Evolutionary conservation across 1,284 basidiomycete species (phyloP), one percentile per base, ranked within the genome.

Genomic region (Apiotrichum gracile): DNA sequence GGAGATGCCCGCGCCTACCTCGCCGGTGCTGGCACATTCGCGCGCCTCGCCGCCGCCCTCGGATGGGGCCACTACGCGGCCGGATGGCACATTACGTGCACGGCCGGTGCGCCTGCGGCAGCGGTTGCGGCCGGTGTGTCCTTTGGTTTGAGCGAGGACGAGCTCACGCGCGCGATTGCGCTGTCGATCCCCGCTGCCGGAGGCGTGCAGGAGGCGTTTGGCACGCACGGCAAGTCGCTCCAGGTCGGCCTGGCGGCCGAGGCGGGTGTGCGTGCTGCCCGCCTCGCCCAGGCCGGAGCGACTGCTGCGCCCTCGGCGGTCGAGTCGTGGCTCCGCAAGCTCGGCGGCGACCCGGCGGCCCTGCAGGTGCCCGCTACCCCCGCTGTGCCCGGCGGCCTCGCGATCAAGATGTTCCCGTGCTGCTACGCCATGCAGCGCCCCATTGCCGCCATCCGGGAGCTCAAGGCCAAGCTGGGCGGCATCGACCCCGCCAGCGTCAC

Each of bases 331-430:
- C 21, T 51, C 26, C 26, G 38, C 17, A 51, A 51, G 38, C 50
- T 51, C 29, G 50, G 50, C 44, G 50, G 50, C 17, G 19, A 40
- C 27, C 37, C 43, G 3, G 37, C 13, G 10, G 16, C 26, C 24
- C 34, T 44, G n/a, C 31, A 27, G 31, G 41, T 43, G 17, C 49
- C 42, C 19, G 25, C 42, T 7, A 51, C 50, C 2, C 50, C 50
- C 8, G 50, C 43, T 5, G 50, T 51, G 16, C 50, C 50, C 29
- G 43, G 50, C 22, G 50, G 50, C 1, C 44, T 51, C 29, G 50
- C 50, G 17, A 51, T 51, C 50, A 51, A 51, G 22, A 51, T 51
- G 50, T 51, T 51, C 50, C 50, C 50, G 24, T 51, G 50, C 50
- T 51, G 50, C 50, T 51, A 51, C 44, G 50, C 50, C 4, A 51